Conservation (phyloP, 1,139 yeast genomes). For the Suhomyces coccinellae region DNA sequence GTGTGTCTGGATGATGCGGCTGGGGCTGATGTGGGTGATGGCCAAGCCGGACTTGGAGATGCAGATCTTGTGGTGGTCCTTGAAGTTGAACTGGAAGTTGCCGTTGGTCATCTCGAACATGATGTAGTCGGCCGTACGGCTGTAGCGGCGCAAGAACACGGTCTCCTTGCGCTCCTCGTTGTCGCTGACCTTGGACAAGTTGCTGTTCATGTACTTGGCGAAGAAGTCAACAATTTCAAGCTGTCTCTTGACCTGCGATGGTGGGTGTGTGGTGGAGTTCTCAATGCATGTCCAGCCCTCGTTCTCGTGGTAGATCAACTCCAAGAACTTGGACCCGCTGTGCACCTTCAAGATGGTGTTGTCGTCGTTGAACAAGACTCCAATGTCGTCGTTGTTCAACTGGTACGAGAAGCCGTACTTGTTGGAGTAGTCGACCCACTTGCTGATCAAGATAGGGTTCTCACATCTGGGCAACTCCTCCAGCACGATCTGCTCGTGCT, state of each 20-base stretch:
- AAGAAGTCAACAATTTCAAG: constrained; percentile 82
- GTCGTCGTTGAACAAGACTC: constrained; percentile 86
- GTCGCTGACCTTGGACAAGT: constrained; percentile 72
- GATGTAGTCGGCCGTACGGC: constrained; percentile 74
- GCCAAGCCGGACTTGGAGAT: constrained; percentile 73
- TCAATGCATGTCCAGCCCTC: constrained; percentile 78
- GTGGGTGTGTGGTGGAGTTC: constrained; percentile 56
- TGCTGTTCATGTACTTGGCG: constrained; percentile 80
- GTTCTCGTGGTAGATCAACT: constrained; percentile 56
- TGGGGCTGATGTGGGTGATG: constrained; percentile 80
- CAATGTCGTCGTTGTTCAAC: constrained; percentile 84
- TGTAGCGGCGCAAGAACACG: constrained; percentile 76
- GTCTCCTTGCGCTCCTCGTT: constrained; percentile 59
- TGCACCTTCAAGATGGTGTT: constrained; percentile 73
- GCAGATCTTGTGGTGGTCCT: constrained; percentile 89
- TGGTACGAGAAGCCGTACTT: constrained; percentile 96
- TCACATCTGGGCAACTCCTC: constrained; percentile 49
- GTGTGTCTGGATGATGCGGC: constrained; percentile 69
- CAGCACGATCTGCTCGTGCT: constrained; percentile 35
- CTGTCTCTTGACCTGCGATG: constrained; percentile 64
- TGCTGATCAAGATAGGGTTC: constrained; percentile 76
- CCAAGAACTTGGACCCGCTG: constrained; percentile 63
- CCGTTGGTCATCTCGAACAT: constrained; percentile 96
- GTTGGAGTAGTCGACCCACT: constrained; percentile 98
- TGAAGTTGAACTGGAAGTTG: constrained; percentile 88